These are phyloP conservation scores for Trichoderma simmonsii DNA, from an alignment of 2,329 filamentous ascomycete species.

Conservation along the genomic window DNA sequence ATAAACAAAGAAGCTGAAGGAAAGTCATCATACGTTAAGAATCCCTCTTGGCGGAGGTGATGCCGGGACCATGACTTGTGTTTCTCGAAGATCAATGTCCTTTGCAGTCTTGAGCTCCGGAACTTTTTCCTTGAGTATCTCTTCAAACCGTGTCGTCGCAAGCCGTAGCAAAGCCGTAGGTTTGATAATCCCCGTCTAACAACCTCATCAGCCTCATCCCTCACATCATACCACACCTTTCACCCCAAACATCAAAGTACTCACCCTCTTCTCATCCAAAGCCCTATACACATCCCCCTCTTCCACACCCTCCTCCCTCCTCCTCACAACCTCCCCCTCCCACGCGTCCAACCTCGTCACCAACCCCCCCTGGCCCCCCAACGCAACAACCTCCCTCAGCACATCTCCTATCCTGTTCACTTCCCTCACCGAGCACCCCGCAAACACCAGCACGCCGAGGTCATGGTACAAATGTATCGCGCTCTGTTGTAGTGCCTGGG, in stretches of 20 bases:
- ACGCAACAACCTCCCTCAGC: conserved; percentile 19
- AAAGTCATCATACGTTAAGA: conserved; percentile 22
- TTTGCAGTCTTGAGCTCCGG: background rate
- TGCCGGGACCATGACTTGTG: conserved; percentile 17
- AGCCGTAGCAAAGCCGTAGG: conserved; percentile 17
- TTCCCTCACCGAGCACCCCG: conserved; percentile 26
- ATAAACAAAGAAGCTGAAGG: background rate
- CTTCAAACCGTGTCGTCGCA: conserved; percentile 17
- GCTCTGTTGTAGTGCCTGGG: background rate
- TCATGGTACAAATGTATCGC: conserved; percentile 30
- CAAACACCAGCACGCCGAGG: conserved; percentile 32
- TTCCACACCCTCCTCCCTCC: background rate
- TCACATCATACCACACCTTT: too few species aligned
- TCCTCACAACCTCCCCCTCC: conserved; percentile 3
- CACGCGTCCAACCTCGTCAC: conserved; percentile 11
- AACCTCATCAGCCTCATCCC: background rate
- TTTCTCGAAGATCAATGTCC: conserved; percentile 16
- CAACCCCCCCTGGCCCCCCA: conserved; percentile 22
- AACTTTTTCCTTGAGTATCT: conserved; percentile 13
- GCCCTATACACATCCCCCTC: conserved; percentile 12
- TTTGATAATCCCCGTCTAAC: conserved; percentile 19
- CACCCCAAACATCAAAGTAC: background rate
- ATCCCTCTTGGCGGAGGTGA: conserved; percentile 21
- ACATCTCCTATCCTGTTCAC: conserved; percentile 25
- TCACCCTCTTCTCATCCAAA: conserved; percentile 18